Evolutionary conservation across 225 moss, liverwort and hornwort genomes (phyloP), one percentile per base, ranked within the genome.

Genomic region (Sphagnum contortum): DNA sequence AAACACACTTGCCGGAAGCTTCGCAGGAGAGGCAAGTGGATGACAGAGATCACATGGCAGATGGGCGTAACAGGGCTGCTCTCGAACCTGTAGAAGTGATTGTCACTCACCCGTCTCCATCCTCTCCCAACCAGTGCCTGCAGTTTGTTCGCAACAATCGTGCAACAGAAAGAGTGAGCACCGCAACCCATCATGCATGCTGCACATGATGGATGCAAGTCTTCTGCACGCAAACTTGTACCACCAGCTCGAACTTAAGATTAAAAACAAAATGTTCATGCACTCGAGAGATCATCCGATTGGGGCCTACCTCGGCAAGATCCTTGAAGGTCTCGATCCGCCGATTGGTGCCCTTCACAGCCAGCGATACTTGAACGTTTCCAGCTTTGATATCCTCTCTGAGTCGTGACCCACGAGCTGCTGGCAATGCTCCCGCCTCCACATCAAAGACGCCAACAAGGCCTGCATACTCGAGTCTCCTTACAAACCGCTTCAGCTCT

Each of bases 251-350:
- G 54, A 55, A 7, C 54, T 55, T 55, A 29, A 29, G 29, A 55
- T 12, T 55, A 1, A 7, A 55, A 7, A 55, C 54, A 55, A 55
- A 55, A 55, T 29, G 2, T 7, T 7, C 8, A 7, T 55, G 54
- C 8, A 55, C 2, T 12, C 12, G 54, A 12, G 54, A 12, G 54
- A 12, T 55, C 12, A 7, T 7, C 8, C 8, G 54, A 7, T 55
- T 55, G 12, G 12, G 12, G 2, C 7, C 46, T 47, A 61, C 60
- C 60, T 61, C 60, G 4, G 60, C 14, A 6, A 61, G 46, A 47
- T 61, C 60, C 44, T 61, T 61, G 60, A 45, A 61, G 3, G 60
- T 61, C 5, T 61, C 60, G 44, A 61, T 61, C 45, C 47, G 60
- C 6, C 60, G 10, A 47, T 61, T 45, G 60, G 60, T 61, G 44